Base-by-base conservation (phyloP, 192 early-diverging fungal species). In the Spizellomyces sp. region DNA sequence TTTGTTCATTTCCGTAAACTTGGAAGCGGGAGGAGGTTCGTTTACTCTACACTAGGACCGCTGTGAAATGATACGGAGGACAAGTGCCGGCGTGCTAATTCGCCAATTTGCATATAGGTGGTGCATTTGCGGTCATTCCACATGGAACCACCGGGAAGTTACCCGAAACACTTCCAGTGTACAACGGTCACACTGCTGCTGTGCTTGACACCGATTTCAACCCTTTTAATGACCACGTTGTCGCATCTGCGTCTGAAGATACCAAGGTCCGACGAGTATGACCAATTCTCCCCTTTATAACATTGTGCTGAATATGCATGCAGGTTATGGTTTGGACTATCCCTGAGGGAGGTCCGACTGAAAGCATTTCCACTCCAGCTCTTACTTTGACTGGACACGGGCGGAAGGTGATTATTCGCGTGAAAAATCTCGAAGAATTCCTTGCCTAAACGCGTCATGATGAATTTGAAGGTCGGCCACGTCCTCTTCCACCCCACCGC, bases 201-300 rank as follows among this genome's bases (percentile, higher is more conserved):
- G 98, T 99, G 19, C 83, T 99, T 62, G 98, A 99, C 79, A 99
- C 96, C 17, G 93, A 94, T 74, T 99, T 98, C 70, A 93, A 95
- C 75, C 96, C 95, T 36, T 99, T 98, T 83, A 98, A 98, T 69
- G 98, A 99, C 78, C 87, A 96, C 80, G 82, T 99, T 62, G 86
- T 99, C 73, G 98, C 98, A 22, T 86, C 80, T 44, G 83, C 79
- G 27, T 69, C 83, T 27, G 85, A 85, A 73, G 85, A 84, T 70
- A 71, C 75, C 59, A 84, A 66, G 74, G 82, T 82, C 44, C 56
- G 71, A 50, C 3, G 36, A 9, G 36, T 10, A 6, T 36, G 60
- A 42, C 6, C 19, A 15, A 9, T 62, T 62, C 41, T 6, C 5
- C 21, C 5, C 7, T 17, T 62, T 43, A 6, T 22, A 36, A 21